phyloP scores from a whole-genome alignment of 2,329 filamentous ascomycete genomes.

The Cercospora canescens region DNA sequence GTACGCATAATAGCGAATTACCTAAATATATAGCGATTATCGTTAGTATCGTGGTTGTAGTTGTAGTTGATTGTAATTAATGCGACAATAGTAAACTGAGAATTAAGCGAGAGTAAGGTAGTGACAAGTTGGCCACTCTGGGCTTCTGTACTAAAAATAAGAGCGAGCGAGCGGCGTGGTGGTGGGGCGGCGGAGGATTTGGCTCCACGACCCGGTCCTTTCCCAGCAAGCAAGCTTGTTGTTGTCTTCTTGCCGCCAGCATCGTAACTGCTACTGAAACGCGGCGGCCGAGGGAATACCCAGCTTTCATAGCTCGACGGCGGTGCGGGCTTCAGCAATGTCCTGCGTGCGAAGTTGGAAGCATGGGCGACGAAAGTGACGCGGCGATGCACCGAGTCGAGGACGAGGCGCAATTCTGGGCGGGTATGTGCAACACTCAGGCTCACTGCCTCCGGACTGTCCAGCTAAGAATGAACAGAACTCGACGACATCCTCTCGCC shows the following conservation, averaged over 20 bases:
- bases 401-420: slow-evolving; percentile 86
- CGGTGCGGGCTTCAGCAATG: background rate
- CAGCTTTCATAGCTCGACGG: background rate
- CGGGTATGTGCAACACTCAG: slow-evolving; percentile 58
- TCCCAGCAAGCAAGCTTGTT: too few relatives aligned
- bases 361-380: slow-evolving; percentile 61
- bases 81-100: too few relatives aligned
- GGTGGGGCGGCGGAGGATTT: too few relatives aligned
- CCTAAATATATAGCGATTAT: too few relatives aligned
- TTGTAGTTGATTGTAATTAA: too few relatives aligned
- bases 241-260: too few relatives aligned
- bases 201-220: background rate
- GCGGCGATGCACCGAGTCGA: slow-evolving; percentile 59
- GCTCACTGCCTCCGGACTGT: background rate
- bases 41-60: too few relatives aligned
- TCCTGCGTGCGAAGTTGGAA: slow-evolving; percentile 21
- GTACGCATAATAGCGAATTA: too few relatives aligned
- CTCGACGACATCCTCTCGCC: slow-evolving; percentile 61
- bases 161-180: background rate
- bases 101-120: too few relatives aligned
- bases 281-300: background rate
- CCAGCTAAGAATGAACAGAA: slow-evolving; percentile 47
- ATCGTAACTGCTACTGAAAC: background rate
- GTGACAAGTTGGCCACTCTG: too few relatives aligned
- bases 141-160: too few relatives aligned